Evolutionary conservation across 2,329 filamentous ascomycete genomes (phyloP), one percentile per base, ranked within the genome.

Genomic region (Hortaea sp.): DNA sequence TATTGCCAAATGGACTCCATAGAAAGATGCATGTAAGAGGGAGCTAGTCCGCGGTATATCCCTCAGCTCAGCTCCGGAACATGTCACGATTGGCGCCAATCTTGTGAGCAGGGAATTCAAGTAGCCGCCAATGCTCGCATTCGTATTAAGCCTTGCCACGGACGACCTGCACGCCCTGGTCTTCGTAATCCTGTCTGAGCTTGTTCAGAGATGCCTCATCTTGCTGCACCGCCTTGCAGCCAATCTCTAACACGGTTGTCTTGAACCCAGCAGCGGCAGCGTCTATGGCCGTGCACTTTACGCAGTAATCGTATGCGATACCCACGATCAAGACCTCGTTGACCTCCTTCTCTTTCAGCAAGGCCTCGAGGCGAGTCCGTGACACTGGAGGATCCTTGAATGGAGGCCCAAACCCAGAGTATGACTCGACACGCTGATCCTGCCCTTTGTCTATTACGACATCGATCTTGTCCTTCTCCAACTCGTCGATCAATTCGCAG

Each of bases 271-370:
- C 82, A 52, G 75, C 77, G 2, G 68, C 73, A 0, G 89, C 82
- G 71, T 95, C 85, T 43, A 88, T 66, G 0, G 89, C 90, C 11
- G 88, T 94, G 51, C 69, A 76, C 62, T 80, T 83, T 46, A 97
- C 89, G 63, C 92, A 98, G 64, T 85, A 95, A 66, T 97, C 92
- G 12, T 80, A 82, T 3, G 92, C 90, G 45, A 98, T 63, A 0
- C 92, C 92, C 1, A 87, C 88, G 20, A 92, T 78, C 63, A 82
- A 95, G 5, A 95, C 85, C 63, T 94, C 77, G 5, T 85, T 88
- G 29, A 94, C 70, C 0, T 67, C 70, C 11, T 69, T 69, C 2
- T 70, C 71, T 43, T 65, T 73, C 55, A 98, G 64, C 41, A 71
- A 60, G 1, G 60, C 68, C 1, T 74, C 75, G 28, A 97, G 69